A percentile compares a stretch with the other conserved stretches of the same genome.
Conservation (phyloP, 2,329 filamentous ascomycete genomes). For the Atkinsonella hypoxylon region DNA sequence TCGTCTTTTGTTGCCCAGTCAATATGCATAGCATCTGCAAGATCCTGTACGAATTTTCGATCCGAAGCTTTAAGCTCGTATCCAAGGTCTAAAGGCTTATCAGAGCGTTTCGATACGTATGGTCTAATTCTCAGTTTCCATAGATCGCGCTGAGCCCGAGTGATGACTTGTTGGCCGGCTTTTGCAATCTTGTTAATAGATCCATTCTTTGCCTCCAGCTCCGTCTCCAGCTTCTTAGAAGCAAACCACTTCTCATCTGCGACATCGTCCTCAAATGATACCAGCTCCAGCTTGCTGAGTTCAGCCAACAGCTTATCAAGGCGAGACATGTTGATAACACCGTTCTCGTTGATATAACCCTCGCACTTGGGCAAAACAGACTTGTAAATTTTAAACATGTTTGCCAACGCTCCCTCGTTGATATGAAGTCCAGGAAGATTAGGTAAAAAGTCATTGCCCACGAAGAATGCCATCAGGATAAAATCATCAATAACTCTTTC, state of each 20-base stretch:
- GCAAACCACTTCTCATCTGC: conserved; percentile 86
- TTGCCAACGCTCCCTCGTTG: conserved; percentile 90
- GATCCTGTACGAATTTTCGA: conserved; percentile 83
- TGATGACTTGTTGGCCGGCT: conserved; percentile 56
- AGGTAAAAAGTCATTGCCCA: conserved; percentile 97
- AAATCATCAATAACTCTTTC: conserved; percentile 98
- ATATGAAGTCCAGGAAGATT: conserved; percentile 95
- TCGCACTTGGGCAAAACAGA: conserved; percentile 73
- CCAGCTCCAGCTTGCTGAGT: conserved; percentile 75
- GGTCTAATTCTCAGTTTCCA: conserved; percentile 72
- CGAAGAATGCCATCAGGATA: conserved; percentile 98
- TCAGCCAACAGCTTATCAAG: conserved; percentile 69
- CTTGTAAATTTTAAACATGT: conserved; percentile 98
- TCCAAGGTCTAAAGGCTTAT: conserved; percentile 60
- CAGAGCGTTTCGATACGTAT: conserved; percentile 61
- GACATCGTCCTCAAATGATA: conserved; percentile 87
- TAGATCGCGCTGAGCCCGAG: conserved; percentile 66
- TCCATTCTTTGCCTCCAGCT: conserved; percentile 45
- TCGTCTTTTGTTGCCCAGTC: conserved; percentile 47
- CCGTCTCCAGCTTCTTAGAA: conserved; percentile 66
- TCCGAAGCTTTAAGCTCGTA: conserved; percentile 65
- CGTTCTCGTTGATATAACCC: conserved; percentile 93
- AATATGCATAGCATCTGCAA: conserved; percentile 53
- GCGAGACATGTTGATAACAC: conserved; percentile 77
- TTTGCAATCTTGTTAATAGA: conserved; percentile 38